These are phyloP conservation scores for Amauroascus niger DNA, from an alignment of 2,329 filamentous ascomycete species.

Conservation along the genomic window DNA sequence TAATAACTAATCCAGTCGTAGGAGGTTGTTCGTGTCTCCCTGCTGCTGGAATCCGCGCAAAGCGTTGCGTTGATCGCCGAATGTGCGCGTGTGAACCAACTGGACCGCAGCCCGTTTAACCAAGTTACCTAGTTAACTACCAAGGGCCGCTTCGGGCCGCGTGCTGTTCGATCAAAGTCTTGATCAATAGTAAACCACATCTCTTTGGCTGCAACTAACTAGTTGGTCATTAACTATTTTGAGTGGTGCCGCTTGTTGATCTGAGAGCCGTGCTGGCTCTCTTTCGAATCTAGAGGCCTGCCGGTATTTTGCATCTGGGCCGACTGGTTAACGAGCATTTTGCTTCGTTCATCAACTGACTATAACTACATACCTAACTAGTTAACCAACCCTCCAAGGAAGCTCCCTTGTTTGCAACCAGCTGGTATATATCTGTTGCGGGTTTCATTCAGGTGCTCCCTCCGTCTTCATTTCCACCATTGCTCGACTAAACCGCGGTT, in stretches of 20 bases:
- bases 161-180: too few species aligned
- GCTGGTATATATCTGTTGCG: neutral
- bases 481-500: neutral
- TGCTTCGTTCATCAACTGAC: too few species aligned
- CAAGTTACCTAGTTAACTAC: neutral
- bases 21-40: neutral
- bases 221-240: neutral
- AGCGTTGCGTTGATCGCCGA: conserved; percentile 6
- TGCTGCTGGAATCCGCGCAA: neutral
- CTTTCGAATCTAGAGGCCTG: neutral
- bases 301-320: neutral
- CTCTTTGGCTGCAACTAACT: neutral
- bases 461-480: conserved; percentile 3
- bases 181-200: too few species aligned
- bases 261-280: neutral
- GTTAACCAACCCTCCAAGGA: too few species aligned
- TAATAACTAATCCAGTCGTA: too few species aligned
- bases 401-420: neutral
- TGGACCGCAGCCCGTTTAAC: neutral
- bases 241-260: conserved; percentile 1
- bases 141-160: neutral
- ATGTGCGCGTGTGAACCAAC: neutral
- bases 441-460: neutral
- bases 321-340: neutral
- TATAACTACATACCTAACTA: too few species aligned